Base-by-base conservation (phyloP, 371 early-diverging fungal genomes). In the Actinomortierella ambigua region DNA sequence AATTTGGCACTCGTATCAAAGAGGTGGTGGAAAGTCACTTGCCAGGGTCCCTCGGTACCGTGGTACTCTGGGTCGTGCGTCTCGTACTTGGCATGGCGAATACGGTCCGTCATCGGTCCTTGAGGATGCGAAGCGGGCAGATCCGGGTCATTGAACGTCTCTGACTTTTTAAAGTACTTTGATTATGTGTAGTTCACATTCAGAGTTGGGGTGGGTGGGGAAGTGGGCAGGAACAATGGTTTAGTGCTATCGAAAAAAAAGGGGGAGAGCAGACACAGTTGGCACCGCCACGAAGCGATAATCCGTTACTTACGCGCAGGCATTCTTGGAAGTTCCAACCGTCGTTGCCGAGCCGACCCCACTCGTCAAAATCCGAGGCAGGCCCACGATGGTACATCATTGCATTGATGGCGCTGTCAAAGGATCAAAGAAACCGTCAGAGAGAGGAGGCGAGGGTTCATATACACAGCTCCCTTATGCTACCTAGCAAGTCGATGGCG, bases 351-450 rank as follows among this genome's bases (percentile, higher is more conserved):
- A 73, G 54, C 2, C 29, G 14, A 3, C 50, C 67, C 73, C 73
- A 73, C 23, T 63, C 63, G 11, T 73, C 67, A 44, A 53, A 73
- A 26, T 73, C 73, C n/a, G 66, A 66, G 3, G 73, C 57, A 8
- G 67, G 60, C 11, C 73, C 73, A 13, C 67, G 73, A 50, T 73
- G 67, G 56, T 73, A 67, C 67, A 73, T 73, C 73, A 73, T 73
- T 5, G 73, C 73, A 22, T 73, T 73, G 39, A 73, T 56, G 23
- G 73, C 58, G 39, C 73, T 57, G 59, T n/a, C 40, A 51, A 13
- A 34, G n/a, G 18, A 50, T 5, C 26, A 29, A 29, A 15, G 29
- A 51, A 27, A n/a, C 2, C n/a, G n/a, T 2, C 3, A 50, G 0
- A 9, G 17, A 23, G 28, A 50, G 5, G 11, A 46, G 6, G 1